Evolutionary conservation across 208 protist species (phyloP).

Genomic region (Trypanosoma lewisi): DNA sequence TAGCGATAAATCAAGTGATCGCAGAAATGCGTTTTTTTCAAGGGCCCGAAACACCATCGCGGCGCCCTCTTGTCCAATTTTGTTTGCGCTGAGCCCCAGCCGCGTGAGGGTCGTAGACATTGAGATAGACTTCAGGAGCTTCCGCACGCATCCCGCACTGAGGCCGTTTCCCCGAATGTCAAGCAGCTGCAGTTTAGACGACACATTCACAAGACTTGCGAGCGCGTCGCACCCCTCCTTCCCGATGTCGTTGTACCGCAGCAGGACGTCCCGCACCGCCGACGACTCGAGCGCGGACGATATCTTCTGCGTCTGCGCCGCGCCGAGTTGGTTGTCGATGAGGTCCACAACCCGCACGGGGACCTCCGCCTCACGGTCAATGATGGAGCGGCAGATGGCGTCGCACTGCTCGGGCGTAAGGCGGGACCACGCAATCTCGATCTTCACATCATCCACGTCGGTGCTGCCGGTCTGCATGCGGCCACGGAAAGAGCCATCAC

Average conservation of each 20-base stretch:
- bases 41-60: constrained; percentile 56
- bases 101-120: constrained; percentile 62
- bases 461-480: background rate
- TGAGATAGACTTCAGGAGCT: constrained; percentile 74
- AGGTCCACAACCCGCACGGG: constrained; percentile 68
- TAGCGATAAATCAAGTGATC: constrained; percentile 78
- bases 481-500: background rate
- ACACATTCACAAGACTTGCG: constrained; percentile 73
- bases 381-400: constrained; percentile 51
- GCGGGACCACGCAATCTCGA: constrained; percentile 65
- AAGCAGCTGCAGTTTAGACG: constrained; percentile 55
- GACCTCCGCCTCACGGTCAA: constrained; percentile 47
- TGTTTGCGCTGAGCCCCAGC: constrained; percentile 69
- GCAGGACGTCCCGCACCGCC: constrained; percentile 57
- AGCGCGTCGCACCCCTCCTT: constrained; percentile 87
- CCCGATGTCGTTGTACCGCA: constrained; percentile 90
- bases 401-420: constrained; percentile 55
- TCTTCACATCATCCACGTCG: constrained; percentile 21
- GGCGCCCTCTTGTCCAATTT: constrained; percentile 78
- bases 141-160: constrained; percentile 47
- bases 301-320: constrained; percentile 48
- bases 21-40: constrained; percentile 83
- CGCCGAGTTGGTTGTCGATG: constrained; percentile 85
- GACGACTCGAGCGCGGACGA: constrained; percentile 62
- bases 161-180: constrained; percentile 87